phyloP scores from a whole-genome alignment of 352 stramenopile species.

The Thraustotheca clavata region DNA sequence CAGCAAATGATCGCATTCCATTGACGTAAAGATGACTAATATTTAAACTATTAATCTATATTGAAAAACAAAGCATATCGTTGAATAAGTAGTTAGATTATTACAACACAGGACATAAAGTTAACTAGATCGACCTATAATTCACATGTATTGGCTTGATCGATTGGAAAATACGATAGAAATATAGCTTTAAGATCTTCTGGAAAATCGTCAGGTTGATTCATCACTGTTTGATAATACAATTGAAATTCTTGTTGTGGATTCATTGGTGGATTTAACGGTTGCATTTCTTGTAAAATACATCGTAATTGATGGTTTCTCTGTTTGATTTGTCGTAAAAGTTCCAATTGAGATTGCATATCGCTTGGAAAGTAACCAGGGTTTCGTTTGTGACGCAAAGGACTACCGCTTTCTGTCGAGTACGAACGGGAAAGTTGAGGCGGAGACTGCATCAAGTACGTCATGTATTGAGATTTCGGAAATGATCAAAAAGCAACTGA shows the following conservation, averaged over 20 bases:
- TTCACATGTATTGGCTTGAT: neutral
- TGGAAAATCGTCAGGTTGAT: neutral
- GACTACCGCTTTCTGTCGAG: neutral
- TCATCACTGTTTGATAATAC: neutral
- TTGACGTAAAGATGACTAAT: too few species aligned
- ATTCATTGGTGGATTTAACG: neutral
- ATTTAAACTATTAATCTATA: too few species aligned
- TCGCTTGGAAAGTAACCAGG: neutral
- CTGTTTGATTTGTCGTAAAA: neutral
- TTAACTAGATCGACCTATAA: too few species aligned
- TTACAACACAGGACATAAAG: too few species aligned
- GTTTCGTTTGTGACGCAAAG: too few species aligned
- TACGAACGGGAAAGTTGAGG: neutral
- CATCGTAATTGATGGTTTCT: neutral
- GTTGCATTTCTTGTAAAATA: neutral
- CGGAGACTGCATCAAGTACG: neutral
- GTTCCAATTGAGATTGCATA: conserved; percentile 1
- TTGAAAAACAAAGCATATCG: too few species aligned
- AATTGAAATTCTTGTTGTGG: too few species aligned
- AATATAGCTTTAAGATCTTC: conserved; percentile 5
- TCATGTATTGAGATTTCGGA: neutral
- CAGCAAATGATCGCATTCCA: too few species aligned
- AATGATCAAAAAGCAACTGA: neutral
- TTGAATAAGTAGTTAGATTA: too few species aligned
- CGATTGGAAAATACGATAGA: neutral